Percentiles rank a stretch among this genome's conserved stretches.
These are phyloP conservation scores for Mycena citricolor DNA, from an alignment of 1,284 basidiomycete genomes.

Conservation along the genomic window DNA sequence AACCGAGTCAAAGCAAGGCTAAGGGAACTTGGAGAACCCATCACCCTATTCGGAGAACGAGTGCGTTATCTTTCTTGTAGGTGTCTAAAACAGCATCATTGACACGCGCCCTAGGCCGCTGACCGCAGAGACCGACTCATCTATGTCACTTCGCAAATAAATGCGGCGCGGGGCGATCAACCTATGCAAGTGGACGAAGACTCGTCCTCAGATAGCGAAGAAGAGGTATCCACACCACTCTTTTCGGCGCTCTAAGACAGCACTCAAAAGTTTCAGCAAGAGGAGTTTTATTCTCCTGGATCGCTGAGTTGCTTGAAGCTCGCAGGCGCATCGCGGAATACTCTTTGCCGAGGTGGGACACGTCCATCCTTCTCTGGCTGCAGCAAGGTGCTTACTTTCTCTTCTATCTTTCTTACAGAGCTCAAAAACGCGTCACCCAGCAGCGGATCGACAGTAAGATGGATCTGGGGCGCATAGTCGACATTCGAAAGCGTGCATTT, in stretches of 20 bases:
- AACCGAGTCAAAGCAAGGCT: conserved; percentile 86
- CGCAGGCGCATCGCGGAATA: conserved; percentile 86
- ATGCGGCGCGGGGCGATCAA: conserved; percentile 75
- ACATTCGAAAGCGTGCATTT: conserved; percentile 88
- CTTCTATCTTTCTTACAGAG: conserved; percentile 58
- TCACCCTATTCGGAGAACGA: conserved; percentile 96
- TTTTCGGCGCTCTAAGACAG: neutral
- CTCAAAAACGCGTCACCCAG: conserved; percentile 86
- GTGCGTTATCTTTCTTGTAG: conserved; percentile 47
- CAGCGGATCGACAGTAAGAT: conserved; percentile 87
- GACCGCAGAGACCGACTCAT: conserved; percentile 93
- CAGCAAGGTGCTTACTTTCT: conserved; percentile 73
- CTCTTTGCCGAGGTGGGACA: conserved; percentile 90
- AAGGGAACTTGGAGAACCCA: conserved; percentile 92
- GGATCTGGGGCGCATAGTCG: conserved; percentile 89
- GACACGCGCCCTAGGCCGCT: conserved; percentile 55
- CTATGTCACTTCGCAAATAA: conserved; percentile 88
- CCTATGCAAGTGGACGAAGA: conserved; percentile 72
- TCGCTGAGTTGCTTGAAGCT: conserved; percentile 83
- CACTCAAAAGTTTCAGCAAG: conserved; percentile 50
- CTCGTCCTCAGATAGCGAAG: conserved; percentile 66
- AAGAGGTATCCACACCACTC: conserved; percentile 53
- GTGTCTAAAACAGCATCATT: conserved; percentile 13
- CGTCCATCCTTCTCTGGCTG: conserved; percentile 55
- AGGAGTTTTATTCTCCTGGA: conserved; percentile 97